phyloP scores from a whole-genome alignment of 1,139 yeast genomes.

The Debaryomyces singareniensis region DNA sequence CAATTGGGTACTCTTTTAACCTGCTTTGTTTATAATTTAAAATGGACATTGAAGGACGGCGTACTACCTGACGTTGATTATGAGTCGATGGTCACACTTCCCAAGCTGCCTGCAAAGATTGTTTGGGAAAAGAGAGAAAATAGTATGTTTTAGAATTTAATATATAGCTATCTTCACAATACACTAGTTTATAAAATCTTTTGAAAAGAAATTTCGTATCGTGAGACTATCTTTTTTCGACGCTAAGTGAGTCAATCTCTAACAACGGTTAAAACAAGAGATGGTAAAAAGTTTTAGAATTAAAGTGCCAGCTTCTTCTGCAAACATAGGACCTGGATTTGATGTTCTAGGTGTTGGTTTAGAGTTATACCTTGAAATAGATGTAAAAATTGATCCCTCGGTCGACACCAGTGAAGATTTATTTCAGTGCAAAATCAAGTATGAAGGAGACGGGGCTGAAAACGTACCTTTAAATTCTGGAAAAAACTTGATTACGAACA shows the following conservation, averaged over 20 bases:
- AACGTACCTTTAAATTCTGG: slow-evolving; percentile 74
- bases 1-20: slow-evolving; percentile 86
- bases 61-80: slow-evolving; percentile 76
- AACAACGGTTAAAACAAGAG: too few species aligned
- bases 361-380: slow-evolving; percentile 61
- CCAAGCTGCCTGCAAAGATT: slow-evolving; percentile 68
- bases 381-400: slow-evolving; percentile 56
- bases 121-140: slow-evolving; percentile 63
- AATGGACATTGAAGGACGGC: slow-evolving; percentile 64
- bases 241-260: too few species aligned
- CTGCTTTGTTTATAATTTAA: slow-evolving; percentile 67
- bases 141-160: slow-evolving; percentile 21
- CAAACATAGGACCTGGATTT: slow-evolving; percentile 97
- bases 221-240: too few species aligned
- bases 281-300: slow-evolving; percentile 41
- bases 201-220: too few species aligned
- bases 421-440: slow-evolving; percentile 62
- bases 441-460: slow-evolving; percentile 71
- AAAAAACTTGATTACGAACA: slow-evolving; percentile 79
- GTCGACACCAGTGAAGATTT: slow-evolving; percentile 50
- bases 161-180: too few species aligned
- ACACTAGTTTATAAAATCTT: too few species aligned
- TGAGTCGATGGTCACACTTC: slow-evolving; percentile 91
- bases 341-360: slow-evolving; percentile 93
- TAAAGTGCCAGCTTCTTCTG: slow-evolving; percentile 93